Evolutionary conservation across 2,329 filamentous ascomycete genomes (phyloP).

Genomic region (Claviceps quebecensis): DNA sequence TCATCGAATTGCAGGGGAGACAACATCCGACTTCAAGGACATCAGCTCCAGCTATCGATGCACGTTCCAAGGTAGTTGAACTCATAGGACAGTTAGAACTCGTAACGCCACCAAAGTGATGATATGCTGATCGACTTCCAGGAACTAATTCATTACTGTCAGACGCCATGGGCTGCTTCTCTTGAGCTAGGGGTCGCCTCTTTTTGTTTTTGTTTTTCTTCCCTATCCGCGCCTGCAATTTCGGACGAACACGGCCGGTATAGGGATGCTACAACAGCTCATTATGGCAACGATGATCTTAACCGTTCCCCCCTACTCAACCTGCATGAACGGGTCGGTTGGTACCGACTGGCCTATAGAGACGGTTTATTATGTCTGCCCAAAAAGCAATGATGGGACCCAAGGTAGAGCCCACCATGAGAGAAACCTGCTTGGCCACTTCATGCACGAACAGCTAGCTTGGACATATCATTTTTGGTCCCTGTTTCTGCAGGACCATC

Average conservation of each 20-base stretch:
- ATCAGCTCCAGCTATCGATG: neutral
- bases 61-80: neutral
- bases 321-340: conserved; percentile 2
- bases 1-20: neutral
- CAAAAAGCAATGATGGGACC: neutral
- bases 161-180: neutral
- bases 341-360: neutral
- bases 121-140: neutral
- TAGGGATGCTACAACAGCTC: neutral
- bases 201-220: neutral
- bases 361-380: neutral
- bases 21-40: neutral
- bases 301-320: neutral
- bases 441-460: neutral
- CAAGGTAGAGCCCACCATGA: neutral
- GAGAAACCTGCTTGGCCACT: neutral
- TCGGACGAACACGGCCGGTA: neutral
- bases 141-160: neutral
- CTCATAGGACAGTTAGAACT: neutral
- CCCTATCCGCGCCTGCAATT: neutral
- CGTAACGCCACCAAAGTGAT: neutral
- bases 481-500: neutral
- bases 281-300: neutral
- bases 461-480: neutral
- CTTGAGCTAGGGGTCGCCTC: neutral